phyloP scores from a whole-genome alignment of 2,329 filamentous ascomycete species.

The Talaromyces sp. region DNA sequence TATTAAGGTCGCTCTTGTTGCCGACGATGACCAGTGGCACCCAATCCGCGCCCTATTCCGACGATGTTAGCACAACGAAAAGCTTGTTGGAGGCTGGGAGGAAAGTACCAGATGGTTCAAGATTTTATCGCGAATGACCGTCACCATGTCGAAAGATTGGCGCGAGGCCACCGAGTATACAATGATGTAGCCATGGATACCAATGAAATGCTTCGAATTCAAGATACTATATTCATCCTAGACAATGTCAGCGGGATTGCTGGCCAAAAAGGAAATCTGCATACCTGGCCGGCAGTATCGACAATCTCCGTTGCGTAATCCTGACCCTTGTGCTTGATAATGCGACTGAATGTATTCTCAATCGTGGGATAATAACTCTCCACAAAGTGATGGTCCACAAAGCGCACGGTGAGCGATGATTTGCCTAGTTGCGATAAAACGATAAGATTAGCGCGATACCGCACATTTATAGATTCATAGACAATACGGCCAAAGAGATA shows the following conservation, averaged over 20 bases:
- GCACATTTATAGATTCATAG: not conserved
- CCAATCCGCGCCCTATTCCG: slow-evolving; percentile 73
- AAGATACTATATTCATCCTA: slow-evolving; percentile 98
- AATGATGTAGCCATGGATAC: slow-evolving; percentile 97
- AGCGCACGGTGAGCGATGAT: slow-evolving; percentile 93
- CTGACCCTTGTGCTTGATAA: slow-evolving; percentile 87
- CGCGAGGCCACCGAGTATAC: slow-evolving; percentile 96
- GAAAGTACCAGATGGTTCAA: slow-evolving; percentile 77
- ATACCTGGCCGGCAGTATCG: slow-evolving; percentile 90
- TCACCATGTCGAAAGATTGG: slow-evolving; percentile 95
- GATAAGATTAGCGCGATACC: slow-evolving; percentile 1
- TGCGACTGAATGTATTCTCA: slow-evolving; percentile 97
- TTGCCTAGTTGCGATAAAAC: slow-evolving; percentile 59
- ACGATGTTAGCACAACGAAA: slow-evolving; percentile 13
- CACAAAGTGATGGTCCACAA: slow-evolving; percentile 96
- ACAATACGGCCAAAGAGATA: not conserved
- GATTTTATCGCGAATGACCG: slow-evolving; percentile 95
- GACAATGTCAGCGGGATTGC: not conserved
- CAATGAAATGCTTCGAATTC: slow-evolving; percentile 98
- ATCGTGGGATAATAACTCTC: slow-evolving; percentile 99
- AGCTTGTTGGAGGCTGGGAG: slow-evolving; percentile 4
- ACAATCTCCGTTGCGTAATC: slow-evolving; percentile 97
- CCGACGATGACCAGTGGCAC: slow-evolving; percentile 93
- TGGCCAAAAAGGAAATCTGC: slow-evolving; percentile 21
- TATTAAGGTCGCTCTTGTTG: slow-evolving; percentile 92